Percentiles rank a stretch among this genome's conserved stretches.
Conservation (phyloP, 2,329 filamentous ascomycete genomes). For the Plectosphaerella sp. region DNA sequence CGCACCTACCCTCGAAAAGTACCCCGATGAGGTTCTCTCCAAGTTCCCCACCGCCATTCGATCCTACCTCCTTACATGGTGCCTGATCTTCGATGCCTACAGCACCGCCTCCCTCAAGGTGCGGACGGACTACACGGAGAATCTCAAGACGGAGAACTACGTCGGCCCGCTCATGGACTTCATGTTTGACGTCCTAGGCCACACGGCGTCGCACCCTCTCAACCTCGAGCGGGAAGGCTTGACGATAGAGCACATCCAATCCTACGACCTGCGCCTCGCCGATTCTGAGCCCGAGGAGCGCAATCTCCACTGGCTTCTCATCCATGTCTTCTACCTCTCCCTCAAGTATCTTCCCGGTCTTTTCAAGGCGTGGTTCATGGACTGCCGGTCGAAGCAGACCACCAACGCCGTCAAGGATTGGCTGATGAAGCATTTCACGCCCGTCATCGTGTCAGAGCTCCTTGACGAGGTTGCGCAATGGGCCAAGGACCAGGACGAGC, state of each 20-base stretch:
- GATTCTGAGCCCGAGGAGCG: conserved; percentile 60
- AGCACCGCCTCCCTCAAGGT: conserved; percentile 74
- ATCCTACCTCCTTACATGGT: conserved; percentile 84
- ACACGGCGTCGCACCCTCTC: conserved; percentile 67
- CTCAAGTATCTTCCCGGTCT: conserved; percentile 74
- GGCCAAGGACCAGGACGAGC: conserved; percentile 49
- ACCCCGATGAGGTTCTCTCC: conserved; percentile 61
- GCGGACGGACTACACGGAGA: conserved; percentile 73
- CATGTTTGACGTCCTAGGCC: conserved; percentile 78
- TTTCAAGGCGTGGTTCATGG: conserved; percentile 80
- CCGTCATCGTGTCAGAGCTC: conserved; percentile 60
- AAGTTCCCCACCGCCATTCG: conserved; percentile 67
- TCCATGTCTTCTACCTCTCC: conserved; percentile 80
- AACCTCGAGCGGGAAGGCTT: conserved; percentile 69
- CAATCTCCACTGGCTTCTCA: conserved; percentile 77
- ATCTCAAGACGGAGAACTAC: conserved; percentile 70
- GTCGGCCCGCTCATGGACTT: conserved; percentile 70
- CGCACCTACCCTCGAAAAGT: conserved; percentile 64
- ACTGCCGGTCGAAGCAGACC: conserved; percentile 76
- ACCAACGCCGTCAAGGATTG: conserved; percentile 74
- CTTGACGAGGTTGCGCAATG: conserved; percentile 66
- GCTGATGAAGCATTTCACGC: conserved; percentile 81
- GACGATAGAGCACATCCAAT: conserved; percentile 47
- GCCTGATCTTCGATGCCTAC: conserved; percentile 84
- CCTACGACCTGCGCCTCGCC: conserved; percentile 47